Conservation (phyloP, 2,329 filamentous ascomycete species). For the Aspergillus sp. region DNA sequence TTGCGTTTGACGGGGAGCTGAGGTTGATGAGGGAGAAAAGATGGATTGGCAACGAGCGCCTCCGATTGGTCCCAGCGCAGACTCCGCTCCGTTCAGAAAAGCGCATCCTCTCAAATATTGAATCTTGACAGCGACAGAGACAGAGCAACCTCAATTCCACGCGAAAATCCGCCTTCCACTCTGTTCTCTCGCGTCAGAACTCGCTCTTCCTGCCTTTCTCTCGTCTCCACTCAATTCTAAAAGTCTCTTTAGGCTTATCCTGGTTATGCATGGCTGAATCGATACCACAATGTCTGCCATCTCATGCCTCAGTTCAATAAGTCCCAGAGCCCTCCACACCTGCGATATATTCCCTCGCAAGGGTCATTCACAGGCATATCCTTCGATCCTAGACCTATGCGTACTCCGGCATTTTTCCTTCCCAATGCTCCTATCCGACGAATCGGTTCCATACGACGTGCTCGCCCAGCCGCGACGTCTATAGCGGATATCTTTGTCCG, state of each 20-base stretch:
- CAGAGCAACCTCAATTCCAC: constrained; percentile 15
- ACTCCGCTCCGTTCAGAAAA: constrained; percentile 29
- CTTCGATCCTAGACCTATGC: constrained; percentile 29
- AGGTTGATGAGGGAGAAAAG: constrained; percentile 31
- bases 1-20: not conserved
- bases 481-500: constrained; percentile 55
- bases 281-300: constrained; percentile 59
- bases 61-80: constrained; percentile 37
- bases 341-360: constrained; percentile 50
- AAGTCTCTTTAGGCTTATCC: constrained; percentile 21
- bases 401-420: constrained; percentile 25
- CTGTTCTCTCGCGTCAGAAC: not conserved
- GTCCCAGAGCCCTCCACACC: constrained; percentile 52
- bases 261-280: constrained; percentile 36
- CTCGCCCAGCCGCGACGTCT: constrained; percentile 31
- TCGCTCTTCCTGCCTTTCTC: not conserved
- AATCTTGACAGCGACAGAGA: constrained; percentile 1
- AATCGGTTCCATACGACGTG: constrained; percentile 26
- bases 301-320: constrained; percentile 64
- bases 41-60: constrained; percentile 33
- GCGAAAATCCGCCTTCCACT: constrained; percentile 10
- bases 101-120: constrained; percentile 18
- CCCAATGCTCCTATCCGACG: constrained; percentile 28
- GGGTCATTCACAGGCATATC: constrained; percentile 29
- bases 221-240: not conserved